Evolutionary conservation across 1,284 basidiomycete genomes (phyloP), one percentile per base, ranked within the genome.

Genomic region (Pseudozyma hubeiensis): DNA sequence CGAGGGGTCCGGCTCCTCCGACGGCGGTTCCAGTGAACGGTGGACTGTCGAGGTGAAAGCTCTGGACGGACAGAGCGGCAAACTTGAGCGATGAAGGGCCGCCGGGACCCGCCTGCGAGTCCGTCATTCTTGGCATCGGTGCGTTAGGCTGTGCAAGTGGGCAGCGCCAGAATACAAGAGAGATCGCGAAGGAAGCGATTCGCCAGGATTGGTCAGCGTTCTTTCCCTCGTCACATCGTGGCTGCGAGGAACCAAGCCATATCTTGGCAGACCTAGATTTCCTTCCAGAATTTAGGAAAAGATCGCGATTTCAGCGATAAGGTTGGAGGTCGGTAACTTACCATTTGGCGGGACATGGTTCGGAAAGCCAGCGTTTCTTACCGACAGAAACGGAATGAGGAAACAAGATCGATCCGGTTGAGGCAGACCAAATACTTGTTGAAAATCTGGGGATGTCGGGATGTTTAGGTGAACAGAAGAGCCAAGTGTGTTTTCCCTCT

Each of bases 21-120:
- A 79, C 76, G 7, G 81, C 78, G 8, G 80, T 71, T 35, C 82
- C 82, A 0, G 81, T 84, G 60, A 84, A 84, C 7, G 82, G 82
- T 29, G 82, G 82, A 48, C 75, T 79, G 62, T 84, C 82, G 19
- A 84, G 78, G 39, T 79, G 77, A 57, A 82, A 84, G 62, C 81
- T 83, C 34, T 84, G 75, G 1, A 77, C 76, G 30, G 70, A 79
- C 5, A 84, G 77, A 16, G 82, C 80, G 24, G 80, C 75, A 40
- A 80, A 81, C 37, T 80, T 78, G 62, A 83, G 73, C 40, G 79
- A 80, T 2, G 77, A 69, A 13, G 78, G 78, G 5, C 53, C 78
- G 37, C 75, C 73, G 0, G 80, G 76, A 17, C 79, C 78, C 11
- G 77, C 59, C 44, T 75, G 70, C 4, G 78, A 80, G 55, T 81